Conservation (phyloP, 139 green algal species). For the Closterium sp. region DNA sequence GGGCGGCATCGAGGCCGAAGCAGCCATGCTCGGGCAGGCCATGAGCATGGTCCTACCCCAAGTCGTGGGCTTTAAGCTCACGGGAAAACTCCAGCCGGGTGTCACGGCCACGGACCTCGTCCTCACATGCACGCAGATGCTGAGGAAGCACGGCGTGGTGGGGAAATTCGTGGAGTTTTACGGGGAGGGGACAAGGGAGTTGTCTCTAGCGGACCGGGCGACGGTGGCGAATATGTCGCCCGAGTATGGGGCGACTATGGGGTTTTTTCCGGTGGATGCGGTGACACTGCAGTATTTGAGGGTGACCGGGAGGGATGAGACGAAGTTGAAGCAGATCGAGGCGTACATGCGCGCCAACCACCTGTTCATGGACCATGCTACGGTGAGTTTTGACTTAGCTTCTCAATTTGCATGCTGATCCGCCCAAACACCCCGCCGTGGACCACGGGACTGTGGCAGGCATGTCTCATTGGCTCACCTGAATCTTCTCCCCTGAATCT, state of each 20-base stretch:
- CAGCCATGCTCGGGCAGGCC: slow-evolving; percentile 47
- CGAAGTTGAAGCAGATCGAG: slow-evolving; percentile 33
- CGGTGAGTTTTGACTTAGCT: neutral
- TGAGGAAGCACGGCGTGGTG: slow-evolving; percentile 39
- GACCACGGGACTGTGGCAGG: too few relatives aligned
- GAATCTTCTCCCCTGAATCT: too few relatives aligned
- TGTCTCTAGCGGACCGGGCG: slow-evolving; percentile 47
- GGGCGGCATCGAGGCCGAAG: slow-evolving; percentile 53
- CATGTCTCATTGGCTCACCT: too few relatives aligned
- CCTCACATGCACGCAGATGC: slow-evolving; percentile 38
- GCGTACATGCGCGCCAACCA: slow-evolving; percentile 26
- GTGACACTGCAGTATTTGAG: slow-evolving; percentile 34
- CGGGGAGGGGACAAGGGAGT: slow-evolving; percentile 28
- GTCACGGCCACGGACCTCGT: slow-evolving; percentile 46
- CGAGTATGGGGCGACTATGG: slow-evolving; percentile 51
- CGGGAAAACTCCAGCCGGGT: slow-evolving; percentile 12
- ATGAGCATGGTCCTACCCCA: slow-evolving; percentile 42
- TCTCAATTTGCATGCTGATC: too few relatives aligned
- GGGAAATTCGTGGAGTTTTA: slow-evolving; percentile 53
- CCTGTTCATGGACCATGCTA: slow-evolving; percentile 39
- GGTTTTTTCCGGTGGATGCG: slow-evolving; percentile 50
- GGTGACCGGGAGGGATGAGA: slow-evolving; percentile 13
- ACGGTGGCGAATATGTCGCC: slow-evolving; percentile 53
- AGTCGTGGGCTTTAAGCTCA: slow-evolving; percentile 46
- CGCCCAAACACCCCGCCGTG: too few relatives aligned